Evolutionary conservation across 148 eudicot genomes (phyloP).

Genomic region (Oxyria digyna): DNA sequence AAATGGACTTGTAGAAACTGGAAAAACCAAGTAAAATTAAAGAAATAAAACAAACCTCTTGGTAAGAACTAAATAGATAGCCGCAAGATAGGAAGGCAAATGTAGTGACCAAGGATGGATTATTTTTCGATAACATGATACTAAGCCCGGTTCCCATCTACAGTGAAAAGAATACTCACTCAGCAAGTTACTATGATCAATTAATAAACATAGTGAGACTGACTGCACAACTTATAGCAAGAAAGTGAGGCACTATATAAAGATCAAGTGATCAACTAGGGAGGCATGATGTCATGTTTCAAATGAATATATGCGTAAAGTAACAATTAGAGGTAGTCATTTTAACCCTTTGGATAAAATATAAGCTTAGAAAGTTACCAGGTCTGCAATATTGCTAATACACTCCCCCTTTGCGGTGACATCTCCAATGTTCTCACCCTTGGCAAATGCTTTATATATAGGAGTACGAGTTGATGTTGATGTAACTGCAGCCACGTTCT

Average conservation of each 20-base stretch:
- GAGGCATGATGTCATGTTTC: not conserved
- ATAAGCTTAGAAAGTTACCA: constrained; percentile 39
- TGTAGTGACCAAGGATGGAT: constrained; percentile 69
- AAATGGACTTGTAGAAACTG: not conserved
- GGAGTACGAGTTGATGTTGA: constrained; percentile 99
- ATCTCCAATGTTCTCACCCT: constrained; percentile 96
- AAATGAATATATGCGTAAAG: not conserved
- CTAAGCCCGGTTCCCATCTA: constrained; percentile 97
- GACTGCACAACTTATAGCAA: not conserved
- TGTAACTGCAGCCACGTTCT: constrained; percentile 97
- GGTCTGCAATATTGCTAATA: constrained; percentile 90
- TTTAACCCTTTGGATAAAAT: not conserved
- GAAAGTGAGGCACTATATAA: not conserved
- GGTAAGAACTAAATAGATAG: constrained; percentile 82
- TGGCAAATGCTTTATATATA: constrained; percentile 95
- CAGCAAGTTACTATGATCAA: not conserved
- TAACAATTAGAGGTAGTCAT: not conserved
- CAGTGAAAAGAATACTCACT: constrained; percentile 14
- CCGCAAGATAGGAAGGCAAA: constrained; percentile 90
- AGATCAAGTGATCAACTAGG: not conserved
- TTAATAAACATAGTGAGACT: not conserved
- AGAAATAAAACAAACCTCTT: constrained; percentile 50
- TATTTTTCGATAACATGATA: constrained; percentile 72
- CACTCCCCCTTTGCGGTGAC: constrained; percentile 99
- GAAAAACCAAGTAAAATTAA: not conserved